phyloP scores from a whole-genome alignment of 2,329 filamentous ascomycete species.

The Penicillium verrucosum region DNA sequence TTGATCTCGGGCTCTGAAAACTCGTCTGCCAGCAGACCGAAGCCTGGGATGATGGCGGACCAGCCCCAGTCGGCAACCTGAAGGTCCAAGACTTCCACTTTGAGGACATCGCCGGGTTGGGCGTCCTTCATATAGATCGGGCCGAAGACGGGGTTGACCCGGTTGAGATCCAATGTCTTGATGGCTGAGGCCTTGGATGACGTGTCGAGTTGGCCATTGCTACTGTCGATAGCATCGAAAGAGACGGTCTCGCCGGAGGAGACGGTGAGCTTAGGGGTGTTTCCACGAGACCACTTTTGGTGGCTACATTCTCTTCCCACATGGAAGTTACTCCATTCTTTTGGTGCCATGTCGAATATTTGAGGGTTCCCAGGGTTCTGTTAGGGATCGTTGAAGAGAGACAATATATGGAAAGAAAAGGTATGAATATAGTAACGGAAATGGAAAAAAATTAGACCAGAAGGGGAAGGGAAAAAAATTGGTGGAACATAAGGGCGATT shows the following conservation, averaged over 20 bases:
- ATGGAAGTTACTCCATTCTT: constrained; percentile 30
- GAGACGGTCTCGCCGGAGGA: constrained; percentile 48
- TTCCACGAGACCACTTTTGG: constrained; percentile 50
- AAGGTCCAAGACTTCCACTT: constrained; percentile 50
- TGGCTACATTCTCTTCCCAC: constrained; percentile 40
- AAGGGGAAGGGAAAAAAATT: neutral
- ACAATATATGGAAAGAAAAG: neutral
- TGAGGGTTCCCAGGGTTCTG: constrained; percentile 10
- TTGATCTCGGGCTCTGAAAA: constrained; percentile 47
- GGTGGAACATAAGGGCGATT: constrained; percentile 4
- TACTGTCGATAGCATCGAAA: constrained; percentile 52
- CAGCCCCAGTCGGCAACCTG: constrained; percentile 50
- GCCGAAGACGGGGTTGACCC: constrained; percentile 51
- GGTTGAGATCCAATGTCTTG: constrained; percentile 39
- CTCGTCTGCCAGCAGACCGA: constrained; percentile 51
- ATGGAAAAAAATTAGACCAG: constrained; percentile 2
- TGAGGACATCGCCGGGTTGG: constrained; percentile 52
- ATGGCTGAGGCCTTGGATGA: constrained; percentile 43
- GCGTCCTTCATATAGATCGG: constrained; percentile 51
- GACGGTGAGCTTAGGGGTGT: constrained; percentile 47
- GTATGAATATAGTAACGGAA: neutral
- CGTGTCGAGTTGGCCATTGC: constrained; percentile 50
- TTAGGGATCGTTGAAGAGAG: constrained; percentile 16
- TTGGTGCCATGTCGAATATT: constrained; percentile 13
- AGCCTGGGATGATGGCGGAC: constrained; percentile 52